Conservation (phyloP, 805 yeast species). For the Myxozyma lipomycoides region DNA sequence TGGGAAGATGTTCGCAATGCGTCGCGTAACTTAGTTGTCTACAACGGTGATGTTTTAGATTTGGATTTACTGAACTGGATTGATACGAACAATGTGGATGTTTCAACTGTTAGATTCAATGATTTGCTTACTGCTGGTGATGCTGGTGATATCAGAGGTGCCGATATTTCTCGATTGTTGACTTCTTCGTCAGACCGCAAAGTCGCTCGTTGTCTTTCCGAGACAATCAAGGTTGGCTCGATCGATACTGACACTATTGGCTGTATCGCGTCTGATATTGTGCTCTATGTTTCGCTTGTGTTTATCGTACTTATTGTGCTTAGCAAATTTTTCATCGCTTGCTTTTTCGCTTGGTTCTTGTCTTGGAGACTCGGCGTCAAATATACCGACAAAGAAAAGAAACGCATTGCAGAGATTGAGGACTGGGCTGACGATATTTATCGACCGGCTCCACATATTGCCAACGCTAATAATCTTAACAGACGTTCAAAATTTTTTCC, state of each 20-base stretch:
- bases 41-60: conserved; percentile 85
- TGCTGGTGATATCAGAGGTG: conserved; percentile 58
- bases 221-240: conserved; percentile 82
- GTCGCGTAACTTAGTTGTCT: conserved; percentile 75
- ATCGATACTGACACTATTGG: conserved; percentile 89
- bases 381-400: conserved; percentile 51
- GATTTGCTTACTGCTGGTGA: conserved; percentile 49
- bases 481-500: conserved; percentile 27
- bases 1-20: conserved; percentile 81
- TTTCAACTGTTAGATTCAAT: conserved; percentile 58
- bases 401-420: conserved; percentile 67
- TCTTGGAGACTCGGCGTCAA: conserved; percentile 75
- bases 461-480: conserved; percentile 20
- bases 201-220: conserved; percentile 77
- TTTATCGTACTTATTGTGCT: conserved; percentile 79
- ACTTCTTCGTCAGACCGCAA: conserved; percentile 62
- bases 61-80: conserved; percentile 74
- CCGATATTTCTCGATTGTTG: conserved; percentile 73
- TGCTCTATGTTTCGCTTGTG: conserved; percentile 72
- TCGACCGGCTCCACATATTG: conserved; percentile 47
- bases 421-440: conserved; percentile 74
- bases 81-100: conserved; percentile 59
- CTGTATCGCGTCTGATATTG: conserved; percentile 85
- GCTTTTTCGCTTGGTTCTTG: conserved; percentile 82
- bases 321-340: conserved; percentile 76